phyloP scores from a whole-genome alignment of 441 rosid genomes.

The Populus trichocarpa region DNA sequence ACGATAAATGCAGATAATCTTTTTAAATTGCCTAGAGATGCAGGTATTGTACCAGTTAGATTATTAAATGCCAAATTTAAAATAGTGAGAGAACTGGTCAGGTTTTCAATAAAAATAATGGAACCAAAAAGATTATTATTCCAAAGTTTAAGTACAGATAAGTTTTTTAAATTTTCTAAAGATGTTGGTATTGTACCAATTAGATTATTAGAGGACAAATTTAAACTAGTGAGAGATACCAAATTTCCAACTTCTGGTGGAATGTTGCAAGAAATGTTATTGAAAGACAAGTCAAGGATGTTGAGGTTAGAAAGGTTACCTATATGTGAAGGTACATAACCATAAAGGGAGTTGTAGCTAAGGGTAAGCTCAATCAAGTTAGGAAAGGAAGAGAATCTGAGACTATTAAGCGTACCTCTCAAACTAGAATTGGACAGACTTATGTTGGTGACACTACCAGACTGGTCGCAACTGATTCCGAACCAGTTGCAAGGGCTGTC shows the following conservation, averaged over 20 bases:
- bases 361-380: not conserved
- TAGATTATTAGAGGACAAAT: too few species aligned
- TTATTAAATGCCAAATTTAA: too few species aligned
- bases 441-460: not conserved
- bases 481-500: not conserved
- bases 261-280: slow-evolving; percentile 1
- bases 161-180: too few species aligned
- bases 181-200: too few species aligned
- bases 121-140: too few species aligned
- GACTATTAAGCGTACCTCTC: not conserved
- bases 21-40: too few species aligned
- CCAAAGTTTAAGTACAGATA: too few species aligned
- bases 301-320: not conserved
- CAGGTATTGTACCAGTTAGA: too few species aligned
- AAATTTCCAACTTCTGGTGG: not conserved
- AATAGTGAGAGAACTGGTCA: too few species aligned
- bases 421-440: not conserved
- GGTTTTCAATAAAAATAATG: too few species aligned
- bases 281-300: not conserved
- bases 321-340: not conserved
- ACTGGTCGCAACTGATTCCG: slow-evolving; percentile 3
- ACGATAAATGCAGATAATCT: accelerated
- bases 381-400: slow-evolving; percentile 2
- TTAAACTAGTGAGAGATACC: too few species aligned
- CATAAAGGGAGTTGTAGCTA: not conserved